These are phyloP conservation scores for Acer negundo DNA, from an alignment of 345 rosid genomes.

Conservation along the genomic window DNA sequence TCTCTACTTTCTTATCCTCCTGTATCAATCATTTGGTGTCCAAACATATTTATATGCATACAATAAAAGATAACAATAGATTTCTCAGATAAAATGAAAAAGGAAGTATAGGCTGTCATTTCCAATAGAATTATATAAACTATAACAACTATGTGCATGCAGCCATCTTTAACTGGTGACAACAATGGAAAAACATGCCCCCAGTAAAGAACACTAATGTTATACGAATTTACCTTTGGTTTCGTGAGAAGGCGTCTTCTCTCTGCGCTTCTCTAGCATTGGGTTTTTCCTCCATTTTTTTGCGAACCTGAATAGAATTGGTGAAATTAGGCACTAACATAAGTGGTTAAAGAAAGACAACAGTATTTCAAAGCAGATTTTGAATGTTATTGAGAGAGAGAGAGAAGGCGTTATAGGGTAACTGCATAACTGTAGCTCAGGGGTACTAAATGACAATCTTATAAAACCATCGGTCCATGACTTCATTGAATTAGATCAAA, in stretches of 20 bases:
- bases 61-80: background rate
- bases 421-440: background rate
- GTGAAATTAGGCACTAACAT: background rate
- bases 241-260: conserved; percentile 35
- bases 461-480: background rate
- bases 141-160: background rate
- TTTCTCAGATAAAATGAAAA: conserved; percentile 3
- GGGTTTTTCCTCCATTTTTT: conserved; percentile 44
- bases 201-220: background rate
- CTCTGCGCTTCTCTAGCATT: conserved; percentile 33
- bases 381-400: background rate
- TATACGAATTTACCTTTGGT: conserved; percentile 41
- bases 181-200: conserved; percentile 1
- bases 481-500: background rate
- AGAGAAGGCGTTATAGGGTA: background rate
- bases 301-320: conserved; percentile 45
- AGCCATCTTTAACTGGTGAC: conserved; percentile 4
- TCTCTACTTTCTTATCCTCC: conserved; percentile 47
- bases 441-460: background rate
- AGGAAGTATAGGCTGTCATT: background rate
- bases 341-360: conserved; percentile 4
- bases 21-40: conserved; percentile 27
- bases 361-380: conserved; percentile 7
- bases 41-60: no score
- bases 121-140: no score